These are phyloP conservation scores for Nannizziopsis barbatae DNA, from an alignment of 2,329 filamentous ascomycete genomes.

Conservation along the genomic window DNA sequence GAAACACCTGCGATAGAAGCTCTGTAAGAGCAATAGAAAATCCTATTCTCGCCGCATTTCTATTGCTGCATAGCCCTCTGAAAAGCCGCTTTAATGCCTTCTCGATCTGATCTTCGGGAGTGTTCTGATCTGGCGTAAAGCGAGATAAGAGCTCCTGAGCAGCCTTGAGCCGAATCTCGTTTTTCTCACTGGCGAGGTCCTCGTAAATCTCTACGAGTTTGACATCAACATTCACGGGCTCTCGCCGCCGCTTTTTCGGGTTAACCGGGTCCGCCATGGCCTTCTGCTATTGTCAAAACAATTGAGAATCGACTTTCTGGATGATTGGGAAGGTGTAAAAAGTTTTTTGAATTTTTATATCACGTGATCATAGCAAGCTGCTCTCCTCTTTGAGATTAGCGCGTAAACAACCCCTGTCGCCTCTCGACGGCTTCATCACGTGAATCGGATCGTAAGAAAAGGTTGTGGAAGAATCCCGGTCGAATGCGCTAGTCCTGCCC, in stretches of 20 bases:
- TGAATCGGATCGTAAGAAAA: no score
- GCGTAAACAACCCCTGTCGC: no score
- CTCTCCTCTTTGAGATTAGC: no score
- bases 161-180: conserved; percentile 37
- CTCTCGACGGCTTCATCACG: no score
- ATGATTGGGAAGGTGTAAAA: no score
- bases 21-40: conserved; percentile 85
- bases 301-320: no score
- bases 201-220: conserved; percentile 41
- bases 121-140: conserved; percentile 33
- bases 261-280: conserved; percentile 5
- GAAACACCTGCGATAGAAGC: conserved; percentile 60
- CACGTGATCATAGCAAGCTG: no score
- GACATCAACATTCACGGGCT: conserved; percentile 33
- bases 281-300: not conserved
- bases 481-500: no score
- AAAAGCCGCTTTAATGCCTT: conserved; percentile 54
- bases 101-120: conserved; percentile 32
- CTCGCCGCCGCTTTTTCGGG: conserved; percentile 31
- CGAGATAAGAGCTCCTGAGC: conserved; percentile 35
- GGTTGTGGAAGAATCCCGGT: no score
- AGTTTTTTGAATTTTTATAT: no score
- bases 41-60: conserved; percentile 76
- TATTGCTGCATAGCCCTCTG: conserved; percentile 76
- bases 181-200: conserved; percentile 38